phyloP scores from a whole-genome alignment of 2,329 filamentous ascomycete genomes.

The Fusarium fujikuroi region DNA sequence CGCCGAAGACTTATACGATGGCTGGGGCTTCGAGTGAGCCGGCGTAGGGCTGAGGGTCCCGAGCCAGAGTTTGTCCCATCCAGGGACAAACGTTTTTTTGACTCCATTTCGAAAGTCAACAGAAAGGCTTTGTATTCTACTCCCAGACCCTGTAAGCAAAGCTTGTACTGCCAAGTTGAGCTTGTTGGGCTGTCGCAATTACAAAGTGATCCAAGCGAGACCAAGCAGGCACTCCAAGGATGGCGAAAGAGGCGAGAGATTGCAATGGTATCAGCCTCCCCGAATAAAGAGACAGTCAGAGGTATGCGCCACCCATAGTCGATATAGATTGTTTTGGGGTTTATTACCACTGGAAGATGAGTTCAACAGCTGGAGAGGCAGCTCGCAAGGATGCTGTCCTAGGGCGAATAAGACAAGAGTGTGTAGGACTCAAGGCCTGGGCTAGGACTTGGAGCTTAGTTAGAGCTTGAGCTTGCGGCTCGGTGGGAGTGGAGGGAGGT shows the following conservation, averaged over 20 bases:
- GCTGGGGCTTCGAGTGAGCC: constrained; percentile 47
- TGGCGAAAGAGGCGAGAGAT: constrained; percentile 14
- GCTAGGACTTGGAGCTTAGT: constrained; percentile 40
- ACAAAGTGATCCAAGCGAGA: neutral
- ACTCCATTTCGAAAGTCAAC: constrained; percentile 44
- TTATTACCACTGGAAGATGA: constrained; percentile 22
- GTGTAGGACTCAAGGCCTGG: constrained; percentile 47
- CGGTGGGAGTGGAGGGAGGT: constrained; percentile 8
- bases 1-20: constrained; percentile 48
- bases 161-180: neutral
- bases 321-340: constrained; percentile 39
- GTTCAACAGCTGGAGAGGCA: constrained; percentile 41
- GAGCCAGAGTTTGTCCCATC: constrained; percentile 44
- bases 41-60: constrained; percentile 48
- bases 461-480: constrained; percentile 43
- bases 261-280: constrained; percentile 1
- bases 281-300: neutral
- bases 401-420: constrained; percentile 44
- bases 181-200: neutral
- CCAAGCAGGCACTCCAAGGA: neutral
- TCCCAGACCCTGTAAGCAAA: neutral
- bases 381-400: constrained; percentile 40
- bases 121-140: neutral
- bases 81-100: constrained; percentile 46
- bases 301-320: constrained; percentile 40